These are phyloP conservation scores for Naumovozyma dairenensis DNA, from an alignment of 805 yeast genomes.

Conservation along the genomic window DNA sequence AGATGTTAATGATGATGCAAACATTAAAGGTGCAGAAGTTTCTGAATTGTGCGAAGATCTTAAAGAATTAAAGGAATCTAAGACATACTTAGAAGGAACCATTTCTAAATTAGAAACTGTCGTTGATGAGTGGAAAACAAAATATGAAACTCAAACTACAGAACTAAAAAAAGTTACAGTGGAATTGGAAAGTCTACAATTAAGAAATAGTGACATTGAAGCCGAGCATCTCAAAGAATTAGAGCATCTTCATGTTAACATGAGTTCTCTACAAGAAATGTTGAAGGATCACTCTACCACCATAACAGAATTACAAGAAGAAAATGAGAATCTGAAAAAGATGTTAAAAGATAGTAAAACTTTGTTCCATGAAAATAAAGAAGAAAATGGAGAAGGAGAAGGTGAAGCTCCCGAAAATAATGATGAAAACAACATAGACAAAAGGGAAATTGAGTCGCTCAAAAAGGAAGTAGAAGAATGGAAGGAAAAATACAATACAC, in stretches of 20 bases:
- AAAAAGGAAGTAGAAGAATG: slow-evolving; percentile 21
- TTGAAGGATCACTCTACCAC: slow-evolving; percentile 24
- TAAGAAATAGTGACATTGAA: slow-evolving; percentile 21
- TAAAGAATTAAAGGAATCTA: slow-evolving; percentile 26
- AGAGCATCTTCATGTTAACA: slow-evolving; percentile 29
- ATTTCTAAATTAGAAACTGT: slow-evolving; percentile 27
- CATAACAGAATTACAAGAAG: slow-evolving; percentile 18
- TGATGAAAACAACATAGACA: slow-evolving; percentile 1
- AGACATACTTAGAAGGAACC: slow-evolving; percentile 20
- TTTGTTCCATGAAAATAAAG: slow-evolving; percentile 14
- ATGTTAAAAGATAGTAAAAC: slow-evolving; percentile 6
- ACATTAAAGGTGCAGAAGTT: slow-evolving; percentile 31
- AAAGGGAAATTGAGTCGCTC: slow-evolving; percentile 10
- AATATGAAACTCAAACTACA: slow-evolving; percentile 11
- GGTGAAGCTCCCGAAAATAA: neutral
- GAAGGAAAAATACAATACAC: slow-evolving; percentile 28
- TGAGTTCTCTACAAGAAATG: slow-evolving; percentile 27
- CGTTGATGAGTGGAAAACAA: slow-evolving; percentile 19
- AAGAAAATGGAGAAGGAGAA: slow-evolving; percentile 11
- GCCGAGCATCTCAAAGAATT: slow-evolving; percentile 31
- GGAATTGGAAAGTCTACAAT: slow-evolving; percentile 24
- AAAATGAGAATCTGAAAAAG: slow-evolving; percentile 19
- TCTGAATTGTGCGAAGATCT: slow-evolving; percentile 27
- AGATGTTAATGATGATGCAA: slow-evolving; percentile 26
- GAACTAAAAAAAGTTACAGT: slow-evolving; percentile 14